phyloP scores from a whole-genome alignment of 1,284 basidiomycete species.

The Pseudozyma thailandica region DNA sequence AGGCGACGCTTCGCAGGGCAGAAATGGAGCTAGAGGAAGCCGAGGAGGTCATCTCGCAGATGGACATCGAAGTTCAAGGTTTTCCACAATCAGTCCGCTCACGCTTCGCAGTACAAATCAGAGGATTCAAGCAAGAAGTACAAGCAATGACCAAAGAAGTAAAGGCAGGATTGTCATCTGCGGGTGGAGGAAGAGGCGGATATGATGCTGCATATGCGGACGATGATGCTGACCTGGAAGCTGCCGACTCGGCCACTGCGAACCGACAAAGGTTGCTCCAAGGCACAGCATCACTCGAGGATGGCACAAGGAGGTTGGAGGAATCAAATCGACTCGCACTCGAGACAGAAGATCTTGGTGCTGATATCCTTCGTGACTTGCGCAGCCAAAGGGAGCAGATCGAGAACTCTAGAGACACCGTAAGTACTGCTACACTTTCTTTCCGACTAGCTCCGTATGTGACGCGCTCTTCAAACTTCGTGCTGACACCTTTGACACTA shows the following conservation, averaged over 20 bases:
- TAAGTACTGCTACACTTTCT: slow-evolving; percentile 69
- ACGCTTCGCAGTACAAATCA: slow-evolving; percentile 54
- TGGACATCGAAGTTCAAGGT: slow-evolving; percentile 98
- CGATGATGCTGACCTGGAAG: slow-evolving; percentile 52
- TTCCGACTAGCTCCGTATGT: not conserved
- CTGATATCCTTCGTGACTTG: slow-evolving; percentile 88
- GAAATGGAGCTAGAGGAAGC: slow-evolving; percentile 98
- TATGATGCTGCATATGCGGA: slow-evolving; percentile 34
- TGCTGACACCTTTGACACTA: not conserved
- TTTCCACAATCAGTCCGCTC: slow-evolving; percentile 76
- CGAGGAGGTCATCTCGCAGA: slow-evolving; percentile 93
- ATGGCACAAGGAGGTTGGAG: slow-evolving; percentile 76
- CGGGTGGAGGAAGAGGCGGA: slow-evolving; percentile 12
- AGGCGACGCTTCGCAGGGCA: slow-evolving; percentile 82
- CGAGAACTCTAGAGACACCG: slow-evolving; percentile 89
- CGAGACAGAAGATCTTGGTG: slow-evolving; percentile 94
- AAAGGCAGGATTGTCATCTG: slow-evolving; percentile 21
- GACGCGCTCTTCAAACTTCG: not conserved
- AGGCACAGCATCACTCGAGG: slow-evolving; percentile 69
- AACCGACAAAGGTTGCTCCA: slow-evolving; percentile 70
- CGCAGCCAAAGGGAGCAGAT: slow-evolving; percentile 92
- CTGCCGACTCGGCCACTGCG: slow-evolving; percentile 33
- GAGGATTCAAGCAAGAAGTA: slow-evolving; percentile 51
- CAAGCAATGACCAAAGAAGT: slow-evolving; percentile 56
- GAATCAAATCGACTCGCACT: slow-evolving; percentile 92